Conservation (phyloP, 78 protist species). For the slime mould (Dictyostelium discoideum) region dicty_2.7 NC_007090.3:2620501-2621000, state of each 20-base stretch:
- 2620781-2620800: not conserved
- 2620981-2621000: slow-evolving; percentile 13
- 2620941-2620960: not conserved
- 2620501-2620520: slow-evolving; percentile 65
- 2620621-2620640: slow-evolving; percentile 84
- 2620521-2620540: slow-evolving; percentile 54
- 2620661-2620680: slow-evolving; percentile 83
- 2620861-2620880: slow-evolving; percentile 68
- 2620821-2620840: slow-evolving; percentile 46
- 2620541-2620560: slow-evolving; percentile 72
- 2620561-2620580: slow-evolving; percentile 79
- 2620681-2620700: slow-evolving; percentile 84
- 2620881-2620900: slow-evolving; percentile 51
- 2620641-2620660: slow-evolving; percentile 81
- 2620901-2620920: too few species aligned
- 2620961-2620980: not conserved
- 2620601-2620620: slow-evolving; percentile 80
- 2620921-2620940: not conserved
- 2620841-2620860: slow-evolving; percentile 86
- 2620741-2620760: slow-evolving; percentile 78
- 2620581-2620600: slow-evolving; percentile 7
- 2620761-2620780: slow-evolving; percentile 69
- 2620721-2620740: not conserved
- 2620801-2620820: slow-evolving; percentile 22
- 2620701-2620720: slow-evolving; percentile 2